Percentiles rank a stretch among this genome's conserved stretches.
These are phyloP conservation scores for Acer negundo DNA, from an alignment of 345 rosid species.

Conservation along the genomic window DNA sequence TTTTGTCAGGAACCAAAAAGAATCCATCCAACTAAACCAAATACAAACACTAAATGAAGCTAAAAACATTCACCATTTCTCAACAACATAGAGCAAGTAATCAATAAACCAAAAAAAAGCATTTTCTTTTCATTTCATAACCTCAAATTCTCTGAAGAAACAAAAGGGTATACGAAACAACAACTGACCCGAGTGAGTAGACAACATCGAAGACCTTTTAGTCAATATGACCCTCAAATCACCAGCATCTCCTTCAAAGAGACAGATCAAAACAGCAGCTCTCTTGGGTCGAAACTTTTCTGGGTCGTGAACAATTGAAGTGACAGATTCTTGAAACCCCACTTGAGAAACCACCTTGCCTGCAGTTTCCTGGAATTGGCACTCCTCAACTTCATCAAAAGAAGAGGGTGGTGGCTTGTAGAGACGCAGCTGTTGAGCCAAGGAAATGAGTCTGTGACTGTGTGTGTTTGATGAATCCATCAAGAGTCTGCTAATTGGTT, in stretches of 20 bases:
- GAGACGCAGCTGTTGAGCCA: constrained; percentile 73
- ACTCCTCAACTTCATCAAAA: constrained; percentile 54
- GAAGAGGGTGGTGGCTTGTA: constrained; percentile 64
- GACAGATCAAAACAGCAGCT: constrained; percentile 91
- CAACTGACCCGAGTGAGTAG: constrained; percentile 84
- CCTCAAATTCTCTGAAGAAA: neutral
- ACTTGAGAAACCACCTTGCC: constrained; percentile 79
- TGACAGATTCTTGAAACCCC: constrained; percentile 79
- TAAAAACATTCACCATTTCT: neutral
- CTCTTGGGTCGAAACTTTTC: constrained; percentile 70
- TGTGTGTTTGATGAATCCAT: constrained; percentile 29
- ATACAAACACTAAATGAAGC: neutral
- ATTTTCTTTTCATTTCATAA: neutral
- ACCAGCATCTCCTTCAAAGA: constrained; percentile 81
- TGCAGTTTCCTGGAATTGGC: constrained; percentile 42
- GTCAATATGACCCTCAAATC: constrained; percentile 84
- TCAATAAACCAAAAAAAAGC: neutral
- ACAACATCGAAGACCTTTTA: constrained; percentile 73
- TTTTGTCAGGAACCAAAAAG: constrained; percentile 3
- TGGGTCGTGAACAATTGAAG: constrained; percentile 44
- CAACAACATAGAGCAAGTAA: neutral
- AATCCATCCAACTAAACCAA: neutral
- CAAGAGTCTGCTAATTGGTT: constrained; percentile 34
- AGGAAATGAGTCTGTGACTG: constrained; percentile 43
- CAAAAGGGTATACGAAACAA: constrained; percentile 16